phyloP scores from a whole-genome alignment of 2,329 filamentous ascomycete species.

The Fusarium equiseti region DNA sequence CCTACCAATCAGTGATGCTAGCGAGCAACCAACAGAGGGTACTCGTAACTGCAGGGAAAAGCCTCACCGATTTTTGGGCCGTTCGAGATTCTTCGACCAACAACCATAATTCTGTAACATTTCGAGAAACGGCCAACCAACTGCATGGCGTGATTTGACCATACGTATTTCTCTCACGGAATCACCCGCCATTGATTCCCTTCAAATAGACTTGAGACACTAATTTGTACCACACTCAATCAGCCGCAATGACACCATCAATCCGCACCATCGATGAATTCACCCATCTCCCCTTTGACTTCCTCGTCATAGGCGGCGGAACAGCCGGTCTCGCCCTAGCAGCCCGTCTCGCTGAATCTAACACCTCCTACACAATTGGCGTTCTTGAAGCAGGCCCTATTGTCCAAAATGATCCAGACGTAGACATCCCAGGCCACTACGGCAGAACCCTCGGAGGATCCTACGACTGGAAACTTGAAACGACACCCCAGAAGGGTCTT shows the following conservation, averaged over 20 bases:
- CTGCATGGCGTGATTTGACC: background rate
- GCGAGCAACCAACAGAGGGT: background rate
- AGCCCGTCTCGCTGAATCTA: conserved; percentile 59
- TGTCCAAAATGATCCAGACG: conserved; percentile 47
- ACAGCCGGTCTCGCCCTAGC: conserved; percentile 66
- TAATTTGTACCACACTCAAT: background rate
- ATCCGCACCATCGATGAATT: conserved; percentile 41
- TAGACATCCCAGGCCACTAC: conserved; percentile 57
- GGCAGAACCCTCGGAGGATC: conserved; percentile 53
- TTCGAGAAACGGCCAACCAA: background rate
- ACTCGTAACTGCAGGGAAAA: conserved; percentile 24
- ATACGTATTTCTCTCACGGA: background rate
- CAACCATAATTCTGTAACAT: background rate
- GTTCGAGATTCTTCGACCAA: background rate
- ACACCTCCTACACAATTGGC: conserved; percentile 46
- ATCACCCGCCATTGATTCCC: background rate
- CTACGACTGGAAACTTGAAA: conserved; percentile 59
- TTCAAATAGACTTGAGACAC: conserved; percentile 13
- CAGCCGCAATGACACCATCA: conserved; percentile 21
- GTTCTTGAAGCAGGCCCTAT: conserved; percentile 51
- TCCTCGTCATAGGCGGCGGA: conserved; percentile 65
- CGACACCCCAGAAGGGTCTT: conserved; percentile 54
- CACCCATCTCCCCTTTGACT: conserved; percentile 46
- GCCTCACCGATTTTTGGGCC: background rate
- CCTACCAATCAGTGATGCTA: conserved; percentile 2